phyloP scores from a whole-genome alignment of 2,329 filamentous ascomycete genomes.

The Lecanosticta acicola region DNA sequence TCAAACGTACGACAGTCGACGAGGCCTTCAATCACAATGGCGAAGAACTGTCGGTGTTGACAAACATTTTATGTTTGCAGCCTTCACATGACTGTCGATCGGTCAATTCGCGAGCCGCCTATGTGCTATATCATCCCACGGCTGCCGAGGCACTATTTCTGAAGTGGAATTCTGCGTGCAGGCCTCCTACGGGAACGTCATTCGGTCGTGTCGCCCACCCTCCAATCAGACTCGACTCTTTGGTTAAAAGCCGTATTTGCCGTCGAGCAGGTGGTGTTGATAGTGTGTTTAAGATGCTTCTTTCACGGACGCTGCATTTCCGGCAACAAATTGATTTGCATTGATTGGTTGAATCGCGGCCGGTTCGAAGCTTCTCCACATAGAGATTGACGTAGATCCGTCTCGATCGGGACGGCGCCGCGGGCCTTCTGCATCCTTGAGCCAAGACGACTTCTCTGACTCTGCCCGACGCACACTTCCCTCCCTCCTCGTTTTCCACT shows the following conservation, averaged over 20 bases:
- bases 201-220: neutral
- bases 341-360: neutral
- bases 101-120: no score
- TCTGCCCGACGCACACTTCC: neutral
- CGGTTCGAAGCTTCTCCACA: neutral
- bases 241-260: neutral
- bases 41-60: no score
- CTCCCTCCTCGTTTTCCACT: neutral
- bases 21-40: no score
- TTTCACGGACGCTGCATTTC: neutral
- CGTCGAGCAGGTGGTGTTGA: no score
- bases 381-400: neutral
- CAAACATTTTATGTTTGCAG: no score
- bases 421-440: neutral
- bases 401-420: neutral
- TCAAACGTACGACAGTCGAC: no score
- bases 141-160: no score
- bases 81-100: no score
- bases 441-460: neutral
- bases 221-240: neutral
- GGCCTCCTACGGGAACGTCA: no score
- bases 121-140: no score
- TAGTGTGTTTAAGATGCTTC: no score
- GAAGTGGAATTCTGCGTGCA: no score
- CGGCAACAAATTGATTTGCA: neutral